Conservation (phyloP, 2,329 filamentous ascomycete genomes). For the Cytospora leucostoma region DNA sequence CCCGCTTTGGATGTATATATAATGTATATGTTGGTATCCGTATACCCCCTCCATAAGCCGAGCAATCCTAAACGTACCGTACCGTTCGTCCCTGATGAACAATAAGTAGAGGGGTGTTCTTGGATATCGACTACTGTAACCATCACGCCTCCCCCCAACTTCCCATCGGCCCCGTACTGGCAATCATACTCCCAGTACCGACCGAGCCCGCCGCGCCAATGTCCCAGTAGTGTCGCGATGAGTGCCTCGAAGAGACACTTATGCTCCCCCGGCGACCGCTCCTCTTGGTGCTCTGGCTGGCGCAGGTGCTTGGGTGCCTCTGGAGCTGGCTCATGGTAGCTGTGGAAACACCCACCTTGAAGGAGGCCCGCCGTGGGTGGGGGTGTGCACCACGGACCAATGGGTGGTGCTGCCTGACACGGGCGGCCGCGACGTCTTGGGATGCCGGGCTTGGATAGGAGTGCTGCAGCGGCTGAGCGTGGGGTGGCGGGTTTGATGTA, state of each 20-base stretch:
- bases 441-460: constrained; percentile 52
- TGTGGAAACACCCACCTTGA: constrained; percentile 56
- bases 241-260: constrained; percentile 76
- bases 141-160: constrained; percentile 74
- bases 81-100: not conserved
- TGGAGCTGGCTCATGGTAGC: constrained; percentile 38
- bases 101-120: not conserved
- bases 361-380: constrained; percentile 54
- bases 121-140: constrained; percentile 1
- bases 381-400: constrained; percentile 66
- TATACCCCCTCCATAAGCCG: not conserved
- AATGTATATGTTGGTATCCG: not conserved
- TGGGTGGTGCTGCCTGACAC: constrained; percentile 87
- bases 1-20: too few species aligned
- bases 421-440: constrained; percentile 71
- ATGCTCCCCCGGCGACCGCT: constrained; percentile 67
- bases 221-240: constrained; percentile 89
- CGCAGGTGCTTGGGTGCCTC: constrained; percentile 68
- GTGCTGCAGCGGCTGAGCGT: constrained; percentile 50
- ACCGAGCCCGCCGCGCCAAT: constrained; percentile 68
- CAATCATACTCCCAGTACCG: constrained; percentile 72
- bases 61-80: not conserved
- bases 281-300: constrained; percentile 81
- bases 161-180: constrained; percentile 67
- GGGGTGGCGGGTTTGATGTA: constrained; percentile 44